Evolutionary conservation across 2,329 filamentous ascomycete genomes (phyloP), one percentile per base, ranked within the genome.

Genomic region (Colletotrichum destructivum): DNA sequence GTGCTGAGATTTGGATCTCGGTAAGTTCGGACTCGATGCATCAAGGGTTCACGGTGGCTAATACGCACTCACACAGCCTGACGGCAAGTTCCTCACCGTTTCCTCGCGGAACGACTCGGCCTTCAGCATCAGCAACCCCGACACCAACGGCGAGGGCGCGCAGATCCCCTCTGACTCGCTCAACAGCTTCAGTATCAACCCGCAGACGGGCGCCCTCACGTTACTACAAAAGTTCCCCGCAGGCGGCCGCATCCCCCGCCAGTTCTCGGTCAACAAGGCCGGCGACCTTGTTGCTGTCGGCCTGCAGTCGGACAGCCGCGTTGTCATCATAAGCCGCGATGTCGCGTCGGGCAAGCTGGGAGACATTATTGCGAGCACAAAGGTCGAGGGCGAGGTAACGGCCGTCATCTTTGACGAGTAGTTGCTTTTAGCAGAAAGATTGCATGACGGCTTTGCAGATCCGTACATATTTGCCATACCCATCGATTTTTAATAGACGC

Each of bases 261-360:
- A 92, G 51, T 92, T 94, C 79, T 88, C 86, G 62, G 81, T 94
- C 68, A 94, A 92, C 79, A 86, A 85, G 73, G 87, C 86, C 13
- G 93, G 92, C 1, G 86, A 86, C 66, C 81, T 92, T 70, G 82
- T 94, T 3, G 92, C 91, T 1, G 88, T 94, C 38, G 92, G 87
- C 0, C 84, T 93, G 74, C 91, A 94, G 81, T 81, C 81, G 18
- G 89, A 89, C 62, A 83, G 85, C 42, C 88, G 87, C 40, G 88
- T 94, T 1, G 88, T 88, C 8, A 80, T 95, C 61, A 87, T 93
- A 59, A 79, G 83, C 75, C 85, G 93, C 7, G 86, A 94, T 80
- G 82, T 86, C 1, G 73, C 78, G 66, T 90, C 88, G 0, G 93
- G 93, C 1, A 76, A 85, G 74, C 81, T 95, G 46, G 83, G 81